Conservation (phyloP, 139 green algal species). For the Pycnococcus provasolii region DNA sequence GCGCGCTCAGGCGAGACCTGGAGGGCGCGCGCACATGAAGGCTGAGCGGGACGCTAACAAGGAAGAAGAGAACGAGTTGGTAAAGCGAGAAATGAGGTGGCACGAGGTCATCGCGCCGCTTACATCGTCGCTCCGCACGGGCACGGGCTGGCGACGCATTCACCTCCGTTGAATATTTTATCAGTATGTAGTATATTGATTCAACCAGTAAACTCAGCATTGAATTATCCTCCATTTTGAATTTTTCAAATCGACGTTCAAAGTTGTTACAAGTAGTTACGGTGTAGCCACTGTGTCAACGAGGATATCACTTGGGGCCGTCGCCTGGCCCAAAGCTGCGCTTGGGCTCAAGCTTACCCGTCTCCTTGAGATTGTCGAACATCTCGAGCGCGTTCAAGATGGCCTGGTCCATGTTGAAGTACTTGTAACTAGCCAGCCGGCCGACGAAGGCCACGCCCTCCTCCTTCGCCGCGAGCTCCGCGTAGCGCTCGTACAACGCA, state of each 20-base stretch:
- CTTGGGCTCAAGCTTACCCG: slow-evolving; percentile 10
- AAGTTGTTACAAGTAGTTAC: background rate
- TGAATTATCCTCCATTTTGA: too few relatives aligned
- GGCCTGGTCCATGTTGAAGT: slow-evolving; percentile 37
- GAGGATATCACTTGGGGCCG: background rate
- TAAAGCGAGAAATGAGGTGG: too few relatives aligned
- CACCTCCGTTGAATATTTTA: too few relatives aligned
- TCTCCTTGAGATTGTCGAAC: slow-evolving; percentile 26
- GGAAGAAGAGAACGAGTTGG: too few relatives aligned
- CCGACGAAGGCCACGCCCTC: slow-evolving; percentile 26
- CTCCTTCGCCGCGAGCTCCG: slow-evolving; percentile 25
- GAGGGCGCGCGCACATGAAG: too few relatives aligned
- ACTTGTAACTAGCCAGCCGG: slow-evolving; percentile 31
- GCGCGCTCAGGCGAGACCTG: too few relatives aligned
- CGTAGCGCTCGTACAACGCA: slow-evolving; percentile 29
- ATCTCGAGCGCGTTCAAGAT: slow-evolving; percentile 32
- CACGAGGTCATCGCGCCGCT: too few relatives aligned
- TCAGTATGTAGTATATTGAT: too few relatives aligned
- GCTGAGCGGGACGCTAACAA: too few relatives aligned
- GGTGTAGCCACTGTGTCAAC: background rate
- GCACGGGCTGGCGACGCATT: too few relatives aligned
- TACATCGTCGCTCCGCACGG: too few relatives aligned
- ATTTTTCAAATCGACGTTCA: background rate
- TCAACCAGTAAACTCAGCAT: too few relatives aligned
- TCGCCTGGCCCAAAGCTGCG: background rate